A percentile compares a stretch with the other conserved stretches of the same genome.
These are phyloP conservation scores for Sclerotinia sclerotiorum DNA, from an alignment of 2,329 filamentous ascomycete genomes.

Conservation along the genomic window DNA sequence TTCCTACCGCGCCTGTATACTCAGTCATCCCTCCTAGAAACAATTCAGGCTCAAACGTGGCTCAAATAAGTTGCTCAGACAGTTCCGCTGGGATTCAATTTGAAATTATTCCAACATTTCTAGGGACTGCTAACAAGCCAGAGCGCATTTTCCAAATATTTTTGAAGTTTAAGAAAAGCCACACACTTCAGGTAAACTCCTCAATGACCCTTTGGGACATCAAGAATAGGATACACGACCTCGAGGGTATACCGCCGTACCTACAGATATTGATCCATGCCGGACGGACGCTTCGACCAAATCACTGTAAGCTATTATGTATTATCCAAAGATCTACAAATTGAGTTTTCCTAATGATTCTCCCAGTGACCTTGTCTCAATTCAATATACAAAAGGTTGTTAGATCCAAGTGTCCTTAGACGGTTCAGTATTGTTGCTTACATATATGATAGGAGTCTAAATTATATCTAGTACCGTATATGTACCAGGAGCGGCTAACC, in stretches of 20 bases:
- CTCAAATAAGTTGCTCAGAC: slow-evolving; percentile 45
- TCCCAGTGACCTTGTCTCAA: not conserved
- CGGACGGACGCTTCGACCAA: slow-evolving; percentile 88
- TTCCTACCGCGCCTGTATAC: slow-evolving; percentile 41
- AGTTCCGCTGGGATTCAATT: slow-evolving; percentile 44
- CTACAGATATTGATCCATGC: slow-evolving; percentile 97
- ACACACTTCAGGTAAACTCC: slow-evolving; percentile 96
- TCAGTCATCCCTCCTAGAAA: no score
- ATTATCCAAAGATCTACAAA: not conserved
- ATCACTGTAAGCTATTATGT: slow-evolving; percentile 52
- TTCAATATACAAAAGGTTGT: not conserved
- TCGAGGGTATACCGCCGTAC: slow-evolving; percentile 94
- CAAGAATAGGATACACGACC: slow-evolving; percentile 98
- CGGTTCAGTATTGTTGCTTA: not conserved
- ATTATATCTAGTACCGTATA: not conserved
- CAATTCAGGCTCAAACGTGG: slow-evolving; percentile 43
- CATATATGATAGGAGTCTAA: not conserved
- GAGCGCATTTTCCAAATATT: slow-evolving; percentile 51
- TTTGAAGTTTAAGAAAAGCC: slow-evolving; percentile 98
- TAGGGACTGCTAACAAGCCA: not conserved
- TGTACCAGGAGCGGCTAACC: no score
- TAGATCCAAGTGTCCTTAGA: not conserved
- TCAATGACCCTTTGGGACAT: slow-evolving; percentile 98
- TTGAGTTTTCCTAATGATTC: not conserved
- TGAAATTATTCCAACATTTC: slow-evolving; percentile 38